These are phyloP conservation scores for Wallacemonas collosoma DNA, from an alignment of 208 protist species.

Conservation along the genomic window DNA sequence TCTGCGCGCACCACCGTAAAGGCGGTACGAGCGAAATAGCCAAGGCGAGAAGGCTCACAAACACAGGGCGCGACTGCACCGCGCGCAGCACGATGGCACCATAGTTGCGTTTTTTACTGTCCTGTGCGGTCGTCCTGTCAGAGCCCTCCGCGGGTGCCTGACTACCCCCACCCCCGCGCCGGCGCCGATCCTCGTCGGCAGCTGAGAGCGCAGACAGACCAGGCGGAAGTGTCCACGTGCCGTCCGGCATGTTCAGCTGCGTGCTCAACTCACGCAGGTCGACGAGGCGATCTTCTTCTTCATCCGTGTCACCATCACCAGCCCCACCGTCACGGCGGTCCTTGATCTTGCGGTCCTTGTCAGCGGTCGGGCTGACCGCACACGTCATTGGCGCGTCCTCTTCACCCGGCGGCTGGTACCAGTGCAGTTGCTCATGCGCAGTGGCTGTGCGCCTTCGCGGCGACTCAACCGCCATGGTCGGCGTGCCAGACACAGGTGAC, in stretches of 20 bases:
- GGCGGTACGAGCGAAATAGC: conserved; percentile 66
- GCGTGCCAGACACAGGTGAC: not conserved
- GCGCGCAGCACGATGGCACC: conserved; percentile 21
- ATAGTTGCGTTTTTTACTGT: not conserved
- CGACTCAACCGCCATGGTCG: conserved; percentile 4
- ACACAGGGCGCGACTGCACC: conserved; percentile 48
- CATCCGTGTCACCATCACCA: too few species aligned
- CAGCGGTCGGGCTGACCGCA: conserved; percentile 11
- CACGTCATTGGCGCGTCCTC: conserved; percentile 30
- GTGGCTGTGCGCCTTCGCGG: conserved; percentile 28
- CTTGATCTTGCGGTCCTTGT: not conserved
- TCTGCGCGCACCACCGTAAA: conserved; percentile 61
- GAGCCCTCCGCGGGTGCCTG: too few species aligned
- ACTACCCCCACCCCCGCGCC: too few species aligned
- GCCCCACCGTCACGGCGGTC: conserved; percentile 1
- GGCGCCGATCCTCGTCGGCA: not conserved
- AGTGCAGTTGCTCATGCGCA: conserved; percentile 36
- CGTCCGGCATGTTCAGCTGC: not conserved
- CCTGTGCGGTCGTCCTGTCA: not conserved
- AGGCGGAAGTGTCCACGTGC: not conserved
- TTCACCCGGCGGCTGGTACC: conserved; percentile 34
- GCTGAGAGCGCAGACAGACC: not conserved
- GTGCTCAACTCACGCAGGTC: conserved; percentile 3
- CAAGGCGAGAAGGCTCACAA: conserved; percentile 49
- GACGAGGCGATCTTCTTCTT: not conserved